A percentile compares a stretch with the other conserved stretches of the same genome.
Conservation (phyloP, 1,139 yeast genomes). For the Lipomyces yarrowii region DNA sequence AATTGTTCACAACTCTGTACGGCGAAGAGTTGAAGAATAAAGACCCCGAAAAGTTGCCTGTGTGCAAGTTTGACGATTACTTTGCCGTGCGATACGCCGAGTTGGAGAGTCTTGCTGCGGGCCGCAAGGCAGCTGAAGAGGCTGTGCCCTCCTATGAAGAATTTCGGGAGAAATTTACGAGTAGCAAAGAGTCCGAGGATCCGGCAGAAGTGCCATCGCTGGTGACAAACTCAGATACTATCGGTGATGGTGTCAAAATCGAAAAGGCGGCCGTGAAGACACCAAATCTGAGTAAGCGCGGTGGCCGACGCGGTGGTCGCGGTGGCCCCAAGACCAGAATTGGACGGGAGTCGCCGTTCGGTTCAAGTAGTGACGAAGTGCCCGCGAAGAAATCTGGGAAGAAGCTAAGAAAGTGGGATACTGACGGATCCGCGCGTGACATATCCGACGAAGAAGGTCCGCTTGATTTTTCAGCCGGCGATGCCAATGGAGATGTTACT, state of each 20-base stretch:
- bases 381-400: conserved; percentile 30
- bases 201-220: conserved; percentile 22
- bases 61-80: conserved; percentile 40
- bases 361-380: conserved; percentile 9
- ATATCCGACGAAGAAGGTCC: conserved; percentile 44
- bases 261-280: background rate
- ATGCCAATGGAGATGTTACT: conserved; percentile 42
- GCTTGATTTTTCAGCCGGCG: conserved; percentile 29
- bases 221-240: background rate
- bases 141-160: conserved; percentile 13
- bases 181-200: conserved; percentile 43
- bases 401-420: conserved; percentile 50
- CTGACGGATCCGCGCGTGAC: conserved; percentile 53
- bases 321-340: conserved; percentile 1
- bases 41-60: conserved; percentile 32
- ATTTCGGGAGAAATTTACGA: background rate
- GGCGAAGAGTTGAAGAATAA: conserved; percentile 36
- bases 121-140: conserved; percentile 8
- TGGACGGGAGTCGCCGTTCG: conserved; percentile 7
- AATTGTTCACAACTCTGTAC: conserved; percentile 41
- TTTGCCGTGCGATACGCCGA: conserved; percentile 42
- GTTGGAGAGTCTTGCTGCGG: conserved; percentile 31
- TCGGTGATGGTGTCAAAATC: background rate
- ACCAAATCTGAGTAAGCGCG: conserved; percentile 14
- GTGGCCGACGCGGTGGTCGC: conserved; percentile 21